Percentiles rank a stretch among this genome's conserved stretches.
phyloP scores from a whole-genome alignment of 2,329 filamentous ascomycete species.

The Geosmithia flava region DNA sequence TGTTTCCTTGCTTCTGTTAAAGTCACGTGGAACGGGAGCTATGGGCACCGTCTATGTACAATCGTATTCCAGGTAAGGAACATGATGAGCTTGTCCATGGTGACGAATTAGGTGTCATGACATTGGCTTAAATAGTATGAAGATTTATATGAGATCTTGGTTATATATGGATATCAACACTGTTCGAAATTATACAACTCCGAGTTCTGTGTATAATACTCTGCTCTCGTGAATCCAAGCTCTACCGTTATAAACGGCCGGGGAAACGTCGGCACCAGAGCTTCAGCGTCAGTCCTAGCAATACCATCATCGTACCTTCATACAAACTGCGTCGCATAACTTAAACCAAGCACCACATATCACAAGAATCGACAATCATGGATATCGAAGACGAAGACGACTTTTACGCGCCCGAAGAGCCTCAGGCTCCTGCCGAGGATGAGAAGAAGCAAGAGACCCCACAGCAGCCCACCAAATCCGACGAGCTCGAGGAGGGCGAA shows the following conservation, averaged over 20 bases:
- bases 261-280: conserved; percentile 4
- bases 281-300: not conserved
- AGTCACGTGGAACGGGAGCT: too few species aligned
- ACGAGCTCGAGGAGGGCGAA: conserved; percentile 51
- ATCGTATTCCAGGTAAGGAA: too few species aligned
- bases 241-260: not conserved
- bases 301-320: not conserved
- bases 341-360: not conserved
- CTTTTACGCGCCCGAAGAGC: conserved; percentile 51
- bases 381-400: conserved; percentile 58
- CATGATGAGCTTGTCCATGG: too few species aligned
- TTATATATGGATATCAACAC: too few species aligned
- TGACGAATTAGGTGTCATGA: too few species aligned
- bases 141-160: too few species aligned
- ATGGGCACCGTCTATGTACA: too few species aligned
- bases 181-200: too few species aligned
- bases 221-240: not conserved
- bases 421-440: conserved; percentile 20
- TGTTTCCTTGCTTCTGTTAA: too few species aligned
- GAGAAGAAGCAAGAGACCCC: conserved; percentile 11
- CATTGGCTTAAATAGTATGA: too few species aligned
- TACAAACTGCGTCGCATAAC: not conserved
- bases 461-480: conserved; percentile 22
- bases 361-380: conserved; percentile 26
- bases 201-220: not conserved